Percentiles rank a stretch among this genome's conserved stretches.
phyloP scores from a whole-genome alignment of 306 rosid species.

The Urtica urens region DNA sequence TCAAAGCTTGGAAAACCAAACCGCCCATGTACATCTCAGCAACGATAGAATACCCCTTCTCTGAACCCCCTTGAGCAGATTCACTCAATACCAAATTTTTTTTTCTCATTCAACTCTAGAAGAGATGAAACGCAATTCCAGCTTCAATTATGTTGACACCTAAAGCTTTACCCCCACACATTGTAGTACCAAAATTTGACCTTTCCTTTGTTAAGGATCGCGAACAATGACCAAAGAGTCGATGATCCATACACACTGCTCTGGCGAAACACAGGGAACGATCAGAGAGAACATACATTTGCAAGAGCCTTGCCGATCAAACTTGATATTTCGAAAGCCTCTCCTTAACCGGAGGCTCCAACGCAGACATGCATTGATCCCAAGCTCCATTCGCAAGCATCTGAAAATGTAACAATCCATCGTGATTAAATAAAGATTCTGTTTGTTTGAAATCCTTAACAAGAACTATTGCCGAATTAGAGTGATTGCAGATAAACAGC shows the following conservation, averaged over 20 bases:
- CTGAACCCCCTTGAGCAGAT: constrained; percentile 22
- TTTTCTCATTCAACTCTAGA: constrained; percentile 26
- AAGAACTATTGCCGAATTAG: not conserved
- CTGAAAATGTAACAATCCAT: no score
- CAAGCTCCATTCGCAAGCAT: constrained; percentile 93
- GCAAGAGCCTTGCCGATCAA: constrained; percentile 15
- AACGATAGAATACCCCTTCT: not conserved
- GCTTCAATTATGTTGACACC: constrained; percentile 29
- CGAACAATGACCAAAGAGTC: constrained; percentile 25
- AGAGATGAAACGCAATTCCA: constrained; percentile 32
- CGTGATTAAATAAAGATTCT: not conserved
- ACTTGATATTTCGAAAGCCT: constrained; percentile 85
- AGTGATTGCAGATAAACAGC: constrained; percentile 16
- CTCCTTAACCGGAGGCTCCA: constrained; percentile 83
- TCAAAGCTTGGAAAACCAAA: constrained; percentile 38
- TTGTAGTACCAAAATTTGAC: constrained; percentile 22
- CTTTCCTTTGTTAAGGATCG: constrained; percentile 26
- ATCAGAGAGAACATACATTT: constrained; percentile 4
- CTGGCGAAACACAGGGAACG: constrained; percentile 17
- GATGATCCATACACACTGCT: constrained; percentile 38
- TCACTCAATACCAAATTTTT: constrained; percentile 23
- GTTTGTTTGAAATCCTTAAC: not conserved
- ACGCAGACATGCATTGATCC: constrained; percentile 94
- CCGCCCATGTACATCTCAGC: constrained; percentile 55
- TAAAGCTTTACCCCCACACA: constrained; percentile 23